These are phyloP conservation scores for Pistacia vera DNA, from an alignment of 345 rosid species.

Conservation along the genomic window DNA sequence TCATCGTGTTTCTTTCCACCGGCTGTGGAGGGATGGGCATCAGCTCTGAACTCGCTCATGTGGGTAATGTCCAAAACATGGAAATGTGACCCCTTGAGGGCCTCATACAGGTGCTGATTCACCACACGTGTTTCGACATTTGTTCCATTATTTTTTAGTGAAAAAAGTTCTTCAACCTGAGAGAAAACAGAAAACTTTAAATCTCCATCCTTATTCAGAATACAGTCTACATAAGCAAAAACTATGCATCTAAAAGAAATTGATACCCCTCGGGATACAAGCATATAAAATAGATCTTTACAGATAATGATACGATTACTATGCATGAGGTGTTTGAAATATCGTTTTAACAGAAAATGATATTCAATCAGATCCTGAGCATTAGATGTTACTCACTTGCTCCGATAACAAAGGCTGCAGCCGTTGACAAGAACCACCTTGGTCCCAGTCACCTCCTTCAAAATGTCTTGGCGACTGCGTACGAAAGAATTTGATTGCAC, in stretches of 20 bases:
- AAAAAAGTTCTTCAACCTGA: conserved; percentile 78
- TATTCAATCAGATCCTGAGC: background rate
- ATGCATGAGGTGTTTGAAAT: background rate
- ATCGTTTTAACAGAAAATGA: too few species aligned
- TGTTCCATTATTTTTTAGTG: conserved; percentile 63
- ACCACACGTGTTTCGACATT: conserved; percentile 75
- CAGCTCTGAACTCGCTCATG: conserved; percentile 93
- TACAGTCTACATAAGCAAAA: too few species aligned
- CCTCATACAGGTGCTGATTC: conserved; percentile 62
- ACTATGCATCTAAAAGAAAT: too few species aligned
- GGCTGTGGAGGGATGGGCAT: conserved; percentile 77
- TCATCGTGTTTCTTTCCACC: conserved; percentile 93
- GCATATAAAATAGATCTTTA: background rate
- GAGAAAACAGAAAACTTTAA: conserved; percentile 1
- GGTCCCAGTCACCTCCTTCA: conserved; percentile 99
- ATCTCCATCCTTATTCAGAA: background rate
- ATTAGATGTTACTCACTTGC: conserved; percentile 49
- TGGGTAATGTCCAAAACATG: conserved; percentile 71
- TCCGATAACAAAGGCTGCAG: conserved; percentile 50
- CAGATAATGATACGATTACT: background rate
- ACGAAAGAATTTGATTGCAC: conserved; percentile 61
- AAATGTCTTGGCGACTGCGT: conserved; percentile 95
- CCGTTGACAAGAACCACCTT: conserved; percentile 86
- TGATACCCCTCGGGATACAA: background rate
- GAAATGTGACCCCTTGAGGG: conserved; percentile 54